Evolutionary conservation across 148 eudicot species (phyloP), one percentile per base, ranked within the genome.

Genomic region (Vaccinium darrowii): DNA sequence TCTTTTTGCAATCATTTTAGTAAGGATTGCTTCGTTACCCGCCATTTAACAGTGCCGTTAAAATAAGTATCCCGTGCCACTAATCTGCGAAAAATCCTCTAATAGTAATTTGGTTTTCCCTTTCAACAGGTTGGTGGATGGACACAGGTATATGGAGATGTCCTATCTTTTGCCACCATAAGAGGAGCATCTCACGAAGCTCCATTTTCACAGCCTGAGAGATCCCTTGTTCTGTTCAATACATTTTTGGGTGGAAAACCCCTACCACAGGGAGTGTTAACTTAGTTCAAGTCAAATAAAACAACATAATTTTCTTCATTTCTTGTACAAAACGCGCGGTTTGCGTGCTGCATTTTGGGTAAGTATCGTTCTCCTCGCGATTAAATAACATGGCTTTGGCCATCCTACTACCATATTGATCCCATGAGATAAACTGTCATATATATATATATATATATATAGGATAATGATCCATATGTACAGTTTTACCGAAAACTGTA

Each of bases 151-250:
- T 93, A 92, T 69, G 91, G 94, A 6, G 89, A 95, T 78, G 81
- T 76, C 16, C 83, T 95, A 57, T 85, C 95, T 21, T 95, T 81
- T 87, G 97, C 98, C 65, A 95, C 97, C 30, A 82, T 92, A 11
- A 89, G 97, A 91, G 98, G 97, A 67, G 96, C 96, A 50, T 83
- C 93, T 19, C 96, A 94, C 60, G 92, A 92, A 90, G 96, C 91
- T 53, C 97, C 97, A 80, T 91, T 81, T 52, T 84, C 98, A 1
- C 97, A 95, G 57, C 96, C 98, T 8, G 92, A 87, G 80, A 90
- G 93, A 85, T 92, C 97, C 2, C 89, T 95, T 5, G 88, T 83
- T 82, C 90, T 95, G 14, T 93, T 95, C 79, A 87, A 58, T 25
- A 87, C 91, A 12, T 95, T 95, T 71, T 58, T 95, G 53, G 84